phyloP scores from a whole-genome alignment of 192 early-diverging fungal species.

The Funneliformis geosporum region DNA sequence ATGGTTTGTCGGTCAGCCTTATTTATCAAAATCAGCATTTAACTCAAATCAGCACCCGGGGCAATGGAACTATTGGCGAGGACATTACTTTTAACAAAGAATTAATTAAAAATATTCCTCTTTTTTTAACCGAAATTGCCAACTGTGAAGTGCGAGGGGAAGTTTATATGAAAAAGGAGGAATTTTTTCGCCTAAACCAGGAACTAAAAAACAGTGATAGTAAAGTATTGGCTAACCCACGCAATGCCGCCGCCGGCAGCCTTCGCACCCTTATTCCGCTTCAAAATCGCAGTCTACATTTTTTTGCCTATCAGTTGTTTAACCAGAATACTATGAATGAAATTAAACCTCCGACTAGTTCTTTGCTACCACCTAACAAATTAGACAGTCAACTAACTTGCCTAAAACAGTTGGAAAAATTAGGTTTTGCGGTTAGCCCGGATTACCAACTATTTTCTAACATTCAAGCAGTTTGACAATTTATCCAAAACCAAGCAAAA shows the following conservation, averaged over 20 bases:
- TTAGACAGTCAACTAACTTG: background rate
- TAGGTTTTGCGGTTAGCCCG: background rate
- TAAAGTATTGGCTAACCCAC: background rate
- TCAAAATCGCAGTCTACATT: background rate
- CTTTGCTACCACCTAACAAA: too few species aligned
- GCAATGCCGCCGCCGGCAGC: background rate
- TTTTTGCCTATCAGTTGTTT: conserved; percentile 4
- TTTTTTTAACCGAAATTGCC: background rate
- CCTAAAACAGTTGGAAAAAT: background rate
- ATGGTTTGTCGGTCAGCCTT: background rate
- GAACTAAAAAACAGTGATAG: background rate
- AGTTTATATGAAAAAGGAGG: background rate
- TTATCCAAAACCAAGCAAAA: background rate
- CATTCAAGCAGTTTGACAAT: background rate
- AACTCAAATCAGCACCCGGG: background rate
- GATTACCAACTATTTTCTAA: background rate
- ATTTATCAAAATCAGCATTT: background rate
- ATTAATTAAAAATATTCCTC: conserved; percentile 1
- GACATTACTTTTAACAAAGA: background rate
- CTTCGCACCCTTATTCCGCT: background rate
- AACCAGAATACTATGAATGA: too few species aligned
- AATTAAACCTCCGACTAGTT: too few species aligned
- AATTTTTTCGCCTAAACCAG: background rate
- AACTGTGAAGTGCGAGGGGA: background rate
- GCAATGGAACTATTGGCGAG: background rate